Conservation (phyloP, 1,139 yeast genomes). For the Debaryomyces sp. region DNA sequence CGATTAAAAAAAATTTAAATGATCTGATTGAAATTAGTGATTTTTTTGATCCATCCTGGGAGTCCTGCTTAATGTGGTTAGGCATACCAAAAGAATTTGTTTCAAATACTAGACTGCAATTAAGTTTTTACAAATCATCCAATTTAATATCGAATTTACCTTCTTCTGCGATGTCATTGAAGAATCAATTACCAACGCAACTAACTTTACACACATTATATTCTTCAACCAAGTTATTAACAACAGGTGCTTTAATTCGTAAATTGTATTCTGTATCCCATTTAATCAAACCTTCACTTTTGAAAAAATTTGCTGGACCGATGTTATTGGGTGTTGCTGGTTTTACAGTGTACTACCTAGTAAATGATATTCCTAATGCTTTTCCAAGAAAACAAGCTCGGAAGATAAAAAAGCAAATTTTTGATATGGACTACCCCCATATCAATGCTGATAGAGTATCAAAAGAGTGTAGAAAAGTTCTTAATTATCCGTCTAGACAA, state of each 20-base stretch:
- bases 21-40: slow-evolving; percentile 66
- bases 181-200: slow-evolving; percentile 41
- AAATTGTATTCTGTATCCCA: slow-evolving; percentile 33
- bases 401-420: slow-evolving; percentile 65
- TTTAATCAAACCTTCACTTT: slow-evolving; percentile 29
- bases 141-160: slow-evolving; percentile 39
- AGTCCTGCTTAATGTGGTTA: slow-evolving; percentile 51
- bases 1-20: slow-evolving; percentile 58
- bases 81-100: slow-evolving; percentile 43
- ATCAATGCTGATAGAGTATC: slow-evolving; percentile 76
- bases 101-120: slow-evolving; percentile 29
- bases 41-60: slow-evolving; percentile 75
- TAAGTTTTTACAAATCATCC: slow-evolving; percentile 39
- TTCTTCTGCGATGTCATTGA: slow-evolving; percentile 32
- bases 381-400: slow-evolving; percentile 80
- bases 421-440: slow-evolving; percentile 74
- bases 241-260: slow-evolving; percentile 44
- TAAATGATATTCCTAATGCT: slow-evolving; percentile 85
- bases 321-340: slow-evolving; percentile 55
- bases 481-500: slow-evolving; percentile 81
- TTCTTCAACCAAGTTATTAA: slow-evolving; percentile 46
- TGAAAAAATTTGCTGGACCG: slow-evolving; percentile 47
- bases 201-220: slow-evolving; percentile 47
- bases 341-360: slow-evolving; percentile 64
- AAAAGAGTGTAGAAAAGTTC: slow-evolving; percentile 79